Percentiles rank a stretch among this genome's conserved stretches.
phyloP scores from a whole-genome alignment of 345 rosid genomes.

The Dimocarpus longan region DNA sequence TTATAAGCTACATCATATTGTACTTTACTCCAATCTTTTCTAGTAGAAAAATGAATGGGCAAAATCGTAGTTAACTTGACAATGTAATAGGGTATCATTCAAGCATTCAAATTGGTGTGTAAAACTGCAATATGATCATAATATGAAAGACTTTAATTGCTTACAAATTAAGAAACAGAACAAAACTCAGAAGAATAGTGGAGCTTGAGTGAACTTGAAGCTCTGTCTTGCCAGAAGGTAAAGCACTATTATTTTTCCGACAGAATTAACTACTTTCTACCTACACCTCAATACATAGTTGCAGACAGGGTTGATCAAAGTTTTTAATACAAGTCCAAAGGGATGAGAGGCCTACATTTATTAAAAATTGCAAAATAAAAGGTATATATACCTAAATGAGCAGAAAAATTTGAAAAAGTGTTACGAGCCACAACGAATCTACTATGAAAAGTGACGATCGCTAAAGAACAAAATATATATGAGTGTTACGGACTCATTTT shows the following conservation, averaged over 20 bases:
- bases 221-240: neutral
- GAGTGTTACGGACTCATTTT: neutral
- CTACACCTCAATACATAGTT: neutral
- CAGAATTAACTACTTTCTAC: slow-evolving; percentile 2
- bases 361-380: neutral
- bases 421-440: neutral
- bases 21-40: no score
- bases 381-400: neutral
- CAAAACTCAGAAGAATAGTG: neutral
- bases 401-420: neutral
- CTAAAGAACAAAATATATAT: neutral
- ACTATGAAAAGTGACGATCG: neutral
- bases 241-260: neutral
- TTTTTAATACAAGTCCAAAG: no score
- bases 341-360: no score
- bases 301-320: no score
- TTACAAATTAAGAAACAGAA: neutral
- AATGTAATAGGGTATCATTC: no score
- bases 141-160: neutral
- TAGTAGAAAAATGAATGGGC: no score
- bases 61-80: no score
- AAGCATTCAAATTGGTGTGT: no score
- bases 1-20: no score
- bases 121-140: neutral
- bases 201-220: slow-evolving; percentile 5